Evolutionary conservation across 163 green algal genomes (phyloP), one percentile per base, ranked within the genome.

Genomic region (Volvox carteri): DNA sequence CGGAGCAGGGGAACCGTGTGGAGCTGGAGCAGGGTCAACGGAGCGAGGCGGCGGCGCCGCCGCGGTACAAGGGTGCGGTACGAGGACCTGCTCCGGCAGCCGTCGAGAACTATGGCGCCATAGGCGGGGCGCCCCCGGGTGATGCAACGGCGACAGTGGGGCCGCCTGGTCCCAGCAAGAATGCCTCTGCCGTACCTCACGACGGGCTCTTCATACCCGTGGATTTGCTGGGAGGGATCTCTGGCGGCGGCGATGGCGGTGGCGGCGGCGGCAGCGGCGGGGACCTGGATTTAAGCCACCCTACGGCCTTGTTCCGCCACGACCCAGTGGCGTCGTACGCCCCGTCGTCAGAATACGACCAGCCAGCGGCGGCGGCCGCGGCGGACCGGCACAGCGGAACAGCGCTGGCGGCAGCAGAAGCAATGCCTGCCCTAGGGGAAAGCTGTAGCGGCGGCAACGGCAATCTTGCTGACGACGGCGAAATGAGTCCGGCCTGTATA

Each of bases 401-500:
- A 77, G 14, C 75, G 18, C 42, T 62, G 46, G 18, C n/a, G 14
- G 6, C 75, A 67, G 19, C 75, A 84, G 75, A 42, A 62, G 44
- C 18, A 84, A 44, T 28, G 35, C 7, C 48, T 68, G 42, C 14
- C 41, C 18, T 56, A 70, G 8, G 50, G 39, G 54, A 28, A 28
- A 21, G 81, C 81, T 58, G 78, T 78, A 77, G 84, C 84, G 75
- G 52, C 86, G 92, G 46, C 72, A 23, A 25, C 28, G 73, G 21
- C 65, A n/a, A n/a, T n/a, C n/a, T n/a, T n/a, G n/a, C n/a, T n/a
- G n/a, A n/a, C n/a, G n/a, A n/a, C n/a, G n/a, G n/a, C n/a, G n/a
- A n/a, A n/a, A n/a, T n/a, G n/a, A n/a, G n/a, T n/a, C n/a, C n/a
- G n/a, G n/a, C n/a, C n/a, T n/a, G n/a, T n/a, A n/a, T n/a, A n/a